A percentile compares a stretch with the other conserved stretches of the same genome.
Evolutionary conservation across 2,329 filamentous ascomycete genomes (phyloP).

Genomic region (Botrytis tulipae): DNA sequence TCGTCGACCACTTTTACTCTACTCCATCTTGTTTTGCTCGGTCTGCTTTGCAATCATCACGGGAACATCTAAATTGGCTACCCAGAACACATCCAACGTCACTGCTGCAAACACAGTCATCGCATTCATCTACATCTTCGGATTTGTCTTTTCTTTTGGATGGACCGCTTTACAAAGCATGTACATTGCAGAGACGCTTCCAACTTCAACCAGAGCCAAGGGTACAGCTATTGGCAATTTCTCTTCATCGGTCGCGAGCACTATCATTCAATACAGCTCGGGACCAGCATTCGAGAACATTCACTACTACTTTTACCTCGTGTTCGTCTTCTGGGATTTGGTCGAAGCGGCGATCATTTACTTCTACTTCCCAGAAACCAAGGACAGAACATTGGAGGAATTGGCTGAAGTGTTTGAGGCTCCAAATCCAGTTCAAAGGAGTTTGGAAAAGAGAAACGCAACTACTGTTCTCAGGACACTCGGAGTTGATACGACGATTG

Average conservation of each 20-base stretch:
- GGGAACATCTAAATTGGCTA: constrained; percentile 45
- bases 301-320: constrained; percentile 40
- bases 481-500: constrained; percentile 8
- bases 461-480: constrained; percentile 45
- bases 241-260: constrained; percentile 40
- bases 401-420: constrained; percentile 55
- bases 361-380: constrained; percentile 55
- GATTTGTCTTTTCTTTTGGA: constrained; percentile 51
- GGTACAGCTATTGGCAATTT: constrained; percentile 47
- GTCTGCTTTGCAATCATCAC: constrained; percentile 51
- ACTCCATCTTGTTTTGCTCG: constrained; percentile 47
- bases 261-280: constrained; percentile 41
- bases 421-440: constrained; percentile 45
- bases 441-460: constrained; percentile 40
- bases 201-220: constrained; percentile 45
- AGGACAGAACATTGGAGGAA: constrained; percentile 53
- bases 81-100: constrained; percentile 24
- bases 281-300: constrained; percentile 41
- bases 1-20: constrained; percentile 45
- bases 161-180: constrained; percentile 52
- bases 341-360: constrained; percentile 46
- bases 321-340: constrained; percentile 39
- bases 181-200: constrained; percentile 50
- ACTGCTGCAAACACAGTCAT: constrained; percentile 47
- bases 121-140: constrained; percentile 53